Evolutionary conservation across 805 yeast genomes (phyloP), one percentile per base, ranked within the genome.

Genomic region (Wickerhamomyces hampshirensis): DNA sequence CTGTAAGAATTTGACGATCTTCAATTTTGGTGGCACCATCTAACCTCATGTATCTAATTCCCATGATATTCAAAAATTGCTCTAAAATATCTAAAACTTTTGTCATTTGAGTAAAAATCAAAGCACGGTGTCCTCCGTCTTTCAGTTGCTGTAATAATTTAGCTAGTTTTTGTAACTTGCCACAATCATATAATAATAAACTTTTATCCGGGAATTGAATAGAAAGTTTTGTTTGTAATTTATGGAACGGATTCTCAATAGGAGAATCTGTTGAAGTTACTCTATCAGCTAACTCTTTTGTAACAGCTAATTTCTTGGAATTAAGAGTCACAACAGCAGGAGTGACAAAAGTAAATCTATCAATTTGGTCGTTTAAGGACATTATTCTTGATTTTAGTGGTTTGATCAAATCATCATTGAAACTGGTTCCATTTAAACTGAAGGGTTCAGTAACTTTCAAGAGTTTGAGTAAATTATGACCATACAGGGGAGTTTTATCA

Each of bases 1-100:
- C 98, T 0, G 99, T 93, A 52, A 93, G 63, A 14, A 89, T 70
- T 58, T 93, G 99, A 49, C 99, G 80, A 59, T 93, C 98, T 60
- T 93, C 98, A 50, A 93, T 85, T 58, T 88, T 88, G 2, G 99
- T 93, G 1, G 98, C 88, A 49, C 99, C 99, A 61, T 93, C 99
- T 44, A 93, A 68, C 56, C 99, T 75, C 87, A 91, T 74, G 57
- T 93, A 93, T 33, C 95, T 70, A 58, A 87, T 87, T 9, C 98
- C 98, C 63, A 89, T 95, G 48, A 87, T 83, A 57, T 91, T 93
- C 62, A 93, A 67, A 53, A 93, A 94, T 56, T 85, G 91, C 55
- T 93, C 99, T 38, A 93, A 62, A 30, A 94, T 78, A 61, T 93
- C 98, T 59, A 93, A 68, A 7, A 93, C 98, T 55, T 85, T 85